phyloP scores from a whole-genome alignment of 495 filamentous ascomycete genomes.

The Darksidea phi region DNA sequence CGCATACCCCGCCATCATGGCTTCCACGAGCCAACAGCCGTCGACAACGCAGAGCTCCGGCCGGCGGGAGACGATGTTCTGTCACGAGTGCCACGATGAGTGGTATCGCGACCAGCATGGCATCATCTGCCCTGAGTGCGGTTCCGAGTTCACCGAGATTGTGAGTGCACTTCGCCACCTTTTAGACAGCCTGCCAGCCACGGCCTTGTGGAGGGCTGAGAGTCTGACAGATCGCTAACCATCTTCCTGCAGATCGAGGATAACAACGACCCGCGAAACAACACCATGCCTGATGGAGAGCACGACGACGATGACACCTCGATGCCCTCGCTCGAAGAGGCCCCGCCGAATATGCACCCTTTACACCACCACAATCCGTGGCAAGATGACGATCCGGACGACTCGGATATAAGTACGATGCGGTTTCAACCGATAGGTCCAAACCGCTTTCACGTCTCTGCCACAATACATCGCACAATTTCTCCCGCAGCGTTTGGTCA shows the following conservation, averaged over 20 bases:
- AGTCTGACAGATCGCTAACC: neutral
- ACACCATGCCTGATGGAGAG: slow-evolving; percentile 42
- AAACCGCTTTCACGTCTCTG: slow-evolving; percentile 37
- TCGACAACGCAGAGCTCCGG: slow-evolving; percentile 5
- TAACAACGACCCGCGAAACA: slow-evolving; percentile 43
- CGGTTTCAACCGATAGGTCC: slow-evolving; percentile 43
- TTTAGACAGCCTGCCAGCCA: neutral
- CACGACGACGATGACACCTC: slow-evolving; percentile 67
- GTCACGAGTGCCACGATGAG: slow-evolving; percentile 74
- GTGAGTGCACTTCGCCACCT: slow-evolving; percentile 49
- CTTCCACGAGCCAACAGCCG: slow-evolving; percentile 13
- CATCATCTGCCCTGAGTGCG: slow-evolving; percentile 73
- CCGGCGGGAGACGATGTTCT: slow-evolving; percentile 60
- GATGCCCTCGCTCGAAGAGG: slow-evolving; percentile 60
- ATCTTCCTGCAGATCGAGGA: slow-evolving; percentile 42
- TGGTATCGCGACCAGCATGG: slow-evolving; percentile 70
- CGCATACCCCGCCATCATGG: slow-evolving; percentile 16
- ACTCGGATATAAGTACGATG: slow-evolving; percentile 44
- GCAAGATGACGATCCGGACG: slow-evolving; percentile 44
- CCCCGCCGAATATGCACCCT: slow-evolving; percentile 23
- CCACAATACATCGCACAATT: slow-evolving; percentile 39
- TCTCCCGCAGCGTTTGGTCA: slow-evolving; percentile 20
- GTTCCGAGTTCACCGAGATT: slow-evolving; percentile 79
- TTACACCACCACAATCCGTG: slow-evolving; percentile 41
- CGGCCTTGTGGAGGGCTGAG: neutral